phyloP scores from a whole-genome alignment of 176 grass and related monocot genomes.

The Aegilops speltoides region DNA sequence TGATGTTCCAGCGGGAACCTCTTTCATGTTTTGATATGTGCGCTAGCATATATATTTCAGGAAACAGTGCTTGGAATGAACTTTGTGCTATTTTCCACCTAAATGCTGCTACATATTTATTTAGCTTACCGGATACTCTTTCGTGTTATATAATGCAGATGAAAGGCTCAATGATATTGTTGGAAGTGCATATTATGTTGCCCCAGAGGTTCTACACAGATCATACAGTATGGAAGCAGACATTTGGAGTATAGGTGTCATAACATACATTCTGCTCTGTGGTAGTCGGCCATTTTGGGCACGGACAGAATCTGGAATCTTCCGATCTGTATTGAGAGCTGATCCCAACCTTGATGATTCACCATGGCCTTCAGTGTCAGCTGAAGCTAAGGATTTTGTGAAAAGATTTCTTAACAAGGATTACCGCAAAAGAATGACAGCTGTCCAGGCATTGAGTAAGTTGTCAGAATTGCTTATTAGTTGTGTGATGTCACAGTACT shows the following conservation, averaged over 20 bases:
- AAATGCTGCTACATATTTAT: constrained; percentile 18
- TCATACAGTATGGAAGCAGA: constrained; percentile 98
- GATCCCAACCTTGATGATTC: constrained; percentile 97
- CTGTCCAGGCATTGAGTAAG: constrained; percentile 98
- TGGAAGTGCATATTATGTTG: constrained; percentile 97
- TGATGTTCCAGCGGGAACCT: neutral
- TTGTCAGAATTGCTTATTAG: constrained; percentile 22
- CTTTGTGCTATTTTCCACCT: neutral
- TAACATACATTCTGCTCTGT: constrained; percentile 96
- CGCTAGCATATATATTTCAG: neutral
- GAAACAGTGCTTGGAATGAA: constrained; percentile 16
- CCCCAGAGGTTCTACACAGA: constrained; percentile 96
- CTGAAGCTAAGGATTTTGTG: constrained; percentile 96
- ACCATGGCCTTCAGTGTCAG: constrained; percentile 87
- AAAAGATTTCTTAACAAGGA: constrained; percentile 97
- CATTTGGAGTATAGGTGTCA: constrained; percentile 98
- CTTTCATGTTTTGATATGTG: neutral
- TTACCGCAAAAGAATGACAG: constrained; percentile 99
- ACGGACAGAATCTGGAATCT: constrained; percentile 98
- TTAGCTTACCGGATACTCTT: constrained; percentile 29
- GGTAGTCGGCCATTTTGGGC: constrained; percentile 98
- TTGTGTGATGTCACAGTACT: neutral
- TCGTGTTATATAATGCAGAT: constrained; percentile 63
- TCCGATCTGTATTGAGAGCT: constrained; percentile 93
- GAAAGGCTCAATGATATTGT: constrained; percentile 99